Percentiles rank a stretch among this genome's conserved stretches.
Evolutionary conservation across 192 early-diverging fungal species (phyloP).

Genomic region (Mortierella alpina): DNA sequence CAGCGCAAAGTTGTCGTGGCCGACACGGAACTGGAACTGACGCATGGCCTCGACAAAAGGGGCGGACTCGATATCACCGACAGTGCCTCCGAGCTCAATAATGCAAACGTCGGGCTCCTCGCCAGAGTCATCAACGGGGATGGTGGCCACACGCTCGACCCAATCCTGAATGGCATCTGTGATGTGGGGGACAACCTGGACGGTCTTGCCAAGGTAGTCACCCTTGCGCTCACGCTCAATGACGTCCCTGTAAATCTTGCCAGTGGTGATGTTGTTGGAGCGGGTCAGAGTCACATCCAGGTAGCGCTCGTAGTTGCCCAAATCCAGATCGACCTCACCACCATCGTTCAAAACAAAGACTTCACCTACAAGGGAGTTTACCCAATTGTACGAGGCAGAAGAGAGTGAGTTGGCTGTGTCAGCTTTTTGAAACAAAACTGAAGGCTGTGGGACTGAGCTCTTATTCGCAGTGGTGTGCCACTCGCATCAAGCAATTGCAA

Average conservation of each 20-base stretch:
- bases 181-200: conserved; percentile 98
- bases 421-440: too few species aligned
- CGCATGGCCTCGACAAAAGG: conserved; percentile 99
- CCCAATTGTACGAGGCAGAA: background rate
- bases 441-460: too few species aligned
- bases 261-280: conserved; percentile 99
- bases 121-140: conserved; percentile 86
- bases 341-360: conserved; percentile 99
- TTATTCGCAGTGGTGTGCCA: background rate
- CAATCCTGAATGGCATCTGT: conserved; percentile 98
- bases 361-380: conserved; percentile 71
- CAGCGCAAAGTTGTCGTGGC: conserved; percentile 96
- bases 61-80: conserved; percentile 98
- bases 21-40: conserved; percentile 99
- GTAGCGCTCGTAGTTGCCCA: conserved; percentile 99
- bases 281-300: conserved; percentile 92
- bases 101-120: conserved; percentile 96
- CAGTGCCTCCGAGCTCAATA: conserved; percentile 96
- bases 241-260: conserved; percentile 96
- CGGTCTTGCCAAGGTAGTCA: conserved; percentile 98
- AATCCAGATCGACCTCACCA: conserved; percentile 98
- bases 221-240: conserved; percentile 95
- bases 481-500: background rate
- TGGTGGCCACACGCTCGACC: conserved; percentile 94
- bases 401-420: background rate